These are phyloP conservation scores for Pestalotiopsis sp. DNA, from an alignment of 2,329 filamentous ascomycete species.

Conservation along the genomic window DNA sequence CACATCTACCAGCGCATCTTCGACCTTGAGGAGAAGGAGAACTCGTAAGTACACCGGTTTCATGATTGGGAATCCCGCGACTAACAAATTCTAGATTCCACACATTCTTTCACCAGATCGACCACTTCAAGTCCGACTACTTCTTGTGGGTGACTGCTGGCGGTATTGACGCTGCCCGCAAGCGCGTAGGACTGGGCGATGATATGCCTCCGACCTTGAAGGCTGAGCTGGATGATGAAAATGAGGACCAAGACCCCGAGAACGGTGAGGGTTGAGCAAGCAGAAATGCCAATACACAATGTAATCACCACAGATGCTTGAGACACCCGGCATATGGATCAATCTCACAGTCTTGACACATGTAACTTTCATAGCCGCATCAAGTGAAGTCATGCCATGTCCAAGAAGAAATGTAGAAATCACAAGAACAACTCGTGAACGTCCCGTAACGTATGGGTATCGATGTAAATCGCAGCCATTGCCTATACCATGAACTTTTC, in stretches of 20 bases:
- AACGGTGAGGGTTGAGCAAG: constrained; percentile 28
- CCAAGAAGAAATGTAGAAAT: neutral
- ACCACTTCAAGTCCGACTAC: constrained; percentile 70
- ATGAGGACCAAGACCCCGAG: constrained; percentile 44
- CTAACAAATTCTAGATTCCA: constrained; percentile 59
- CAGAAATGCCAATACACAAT: neutral
- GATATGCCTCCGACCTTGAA: constrained; percentile 42
- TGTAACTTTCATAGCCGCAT: neutral
- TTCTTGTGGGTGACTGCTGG: constrained; percentile 76
- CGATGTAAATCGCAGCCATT: neutral
- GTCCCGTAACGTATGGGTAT: neutral
- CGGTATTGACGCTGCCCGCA: constrained; percentile 63
- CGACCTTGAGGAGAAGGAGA: constrained; percentile 82
- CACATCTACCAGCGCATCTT: constrained; percentile 95
- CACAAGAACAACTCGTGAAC: neutral
- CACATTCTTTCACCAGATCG: constrained; percentile 77
- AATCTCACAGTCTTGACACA: neutral
- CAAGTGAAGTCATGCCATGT: neutral
- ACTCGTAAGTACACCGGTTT: constrained; percentile 64
- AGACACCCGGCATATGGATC: neutral
- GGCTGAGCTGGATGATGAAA: constrained; percentile 51
- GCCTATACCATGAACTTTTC: neutral
- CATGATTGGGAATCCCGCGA: neutral
- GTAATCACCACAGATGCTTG: too few relatives aligned
- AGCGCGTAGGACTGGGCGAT: constrained; percentile 43